Evolutionary conservation across 345 rosid species (phyloP).

Genomic region (Populus deltoides): DNA sequence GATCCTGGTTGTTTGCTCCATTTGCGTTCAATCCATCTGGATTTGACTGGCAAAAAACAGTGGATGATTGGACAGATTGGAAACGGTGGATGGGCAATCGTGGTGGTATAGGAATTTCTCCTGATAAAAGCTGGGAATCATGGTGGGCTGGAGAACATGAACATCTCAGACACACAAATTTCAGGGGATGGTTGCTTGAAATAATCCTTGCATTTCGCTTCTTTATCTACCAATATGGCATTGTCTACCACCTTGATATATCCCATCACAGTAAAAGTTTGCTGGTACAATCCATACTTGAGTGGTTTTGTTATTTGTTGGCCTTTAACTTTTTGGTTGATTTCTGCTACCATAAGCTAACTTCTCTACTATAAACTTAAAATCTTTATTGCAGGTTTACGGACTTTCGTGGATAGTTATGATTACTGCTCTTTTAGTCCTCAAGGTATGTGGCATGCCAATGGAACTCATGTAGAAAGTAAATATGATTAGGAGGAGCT

Average conservation of each 20-base stretch:
- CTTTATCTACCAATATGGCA: conserved; percentile 87
- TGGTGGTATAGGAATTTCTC: conserved; percentile 77
- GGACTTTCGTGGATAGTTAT: conserved; percentile 84
- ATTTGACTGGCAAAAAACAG: conserved; percentile 96
- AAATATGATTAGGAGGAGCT: not conserved
- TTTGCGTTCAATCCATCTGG: conserved; percentile 93
- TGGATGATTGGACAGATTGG: conserved; percentile 98
- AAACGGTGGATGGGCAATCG: conserved; percentile 97
- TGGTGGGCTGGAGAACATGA: conserved; percentile 96
- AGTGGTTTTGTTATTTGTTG: not conserved
- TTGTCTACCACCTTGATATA: conserved; percentile 92
- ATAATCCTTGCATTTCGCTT: conserved; percentile 74
- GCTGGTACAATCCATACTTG: conserved; percentile 43
- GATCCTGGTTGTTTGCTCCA: conserved; percentile 94
- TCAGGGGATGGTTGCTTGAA: conserved; percentile 72
- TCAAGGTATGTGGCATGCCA: conserved; percentile 81
- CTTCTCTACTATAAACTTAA: not conserved
- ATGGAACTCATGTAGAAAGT: not conserved
- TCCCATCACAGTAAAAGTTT: conserved; percentile 56
- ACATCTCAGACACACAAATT: conserved; percentile 65
- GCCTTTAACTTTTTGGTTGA: not conserved
- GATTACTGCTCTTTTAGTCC: conserved; percentile 55
- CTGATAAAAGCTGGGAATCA: conserved; percentile 86
- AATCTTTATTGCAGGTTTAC: conserved; percentile 55
- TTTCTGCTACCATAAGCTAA: not conserved